Percentiles rank a stretch among this genome's conserved stretches.
These are phyloP conservation scores for Oryza nivara DNA, from an alignment of 176 grass and related monocot species.

Conservation along the genomic window DNA sequence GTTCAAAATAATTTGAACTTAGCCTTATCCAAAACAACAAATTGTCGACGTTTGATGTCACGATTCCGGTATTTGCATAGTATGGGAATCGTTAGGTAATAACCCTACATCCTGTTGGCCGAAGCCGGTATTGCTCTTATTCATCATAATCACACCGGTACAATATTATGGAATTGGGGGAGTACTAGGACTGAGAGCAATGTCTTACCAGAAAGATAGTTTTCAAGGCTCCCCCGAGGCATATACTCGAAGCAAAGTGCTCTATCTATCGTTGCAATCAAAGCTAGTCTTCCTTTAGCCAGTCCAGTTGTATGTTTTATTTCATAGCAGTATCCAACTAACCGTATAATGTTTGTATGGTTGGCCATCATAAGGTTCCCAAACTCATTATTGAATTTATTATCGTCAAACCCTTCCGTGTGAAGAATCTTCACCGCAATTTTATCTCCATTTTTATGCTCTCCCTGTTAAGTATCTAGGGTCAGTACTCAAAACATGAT, in stretches of 20 bases:
- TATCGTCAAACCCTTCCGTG: not conserved
- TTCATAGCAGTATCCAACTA: conserved; percentile 29
- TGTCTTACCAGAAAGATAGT: conserved; percentile 9
- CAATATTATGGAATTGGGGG: too few relatives aligned
- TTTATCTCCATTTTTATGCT: not conserved
- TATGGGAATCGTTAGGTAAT: too few relatives aligned
- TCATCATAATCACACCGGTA: too few relatives aligned
- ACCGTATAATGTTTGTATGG: not conserved
- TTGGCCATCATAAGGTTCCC: not conserved
- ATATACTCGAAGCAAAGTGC: conserved; percentile 22
- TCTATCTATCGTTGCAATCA: not conserved
- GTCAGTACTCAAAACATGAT: not conserved
- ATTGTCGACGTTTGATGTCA: too few relatives aligned
- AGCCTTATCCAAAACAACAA: too few relatives aligned
- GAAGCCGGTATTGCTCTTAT: too few relatives aligned
- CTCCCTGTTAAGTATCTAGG: not conserved
- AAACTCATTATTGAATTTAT: not conserved
- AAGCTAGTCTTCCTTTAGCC: not conserved
- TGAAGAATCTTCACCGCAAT: conserved; percentile 15
- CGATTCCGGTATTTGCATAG: too few relatives aligned
- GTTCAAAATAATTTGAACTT: too few relatives aligned
- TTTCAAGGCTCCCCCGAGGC: conserved; percentile 19
- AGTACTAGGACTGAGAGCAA: not conserved
- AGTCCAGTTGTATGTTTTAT: too few relatives aligned
- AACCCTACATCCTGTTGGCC: too few relatives aligned